Evolutionary conservation across 176 grass and related monocot species (phyloP), one percentile per base, ranked within the genome.

Genomic region (Eragrostis nindensis): DNA sequence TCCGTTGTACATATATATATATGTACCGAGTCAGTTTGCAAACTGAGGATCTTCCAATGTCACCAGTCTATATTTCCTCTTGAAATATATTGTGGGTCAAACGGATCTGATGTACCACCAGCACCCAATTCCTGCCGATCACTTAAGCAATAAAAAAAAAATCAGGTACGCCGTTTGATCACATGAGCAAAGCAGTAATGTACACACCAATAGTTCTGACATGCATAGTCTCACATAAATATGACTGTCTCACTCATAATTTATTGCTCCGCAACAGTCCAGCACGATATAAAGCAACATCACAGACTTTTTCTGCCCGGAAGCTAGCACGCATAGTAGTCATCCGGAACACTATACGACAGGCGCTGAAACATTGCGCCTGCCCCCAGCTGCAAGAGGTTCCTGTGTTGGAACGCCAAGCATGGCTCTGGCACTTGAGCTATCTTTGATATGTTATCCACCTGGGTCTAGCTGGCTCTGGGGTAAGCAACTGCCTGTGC

Each of bases 361-460:
- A n/a, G 5, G 52, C 52, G 52, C n/a, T 55, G 65, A 61, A 92
- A 83, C 80, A 89, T 89, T 9, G n/a, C n/a, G 87, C 88, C 65
- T 90, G 91, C n/a, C 7, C 91, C 84, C 6, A 90, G 86, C 70
- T 93, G 88, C 66, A 93, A 74, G 82, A n/a, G n/a, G n/a, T 82
- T 87, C 66, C 75, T 87, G 36, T 90, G 84, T 52, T 87, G 81
- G 71, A 83, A 76, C 3, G 57, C 66, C 32, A 87, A 72, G 71
- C 45, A 76, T 41, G 81, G 49, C 60, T 87, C 81, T 72, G 69
- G 80, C 81, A 64, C 85, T 12, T 76, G 88, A 45, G 53, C n/a
- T n/a, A n/a, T n/a, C n/a, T n/a, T n/a, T n/a, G n/a, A n/a, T n/a
- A 85, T 71, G 40, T 79, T 5, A 2, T 17, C 76, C 76, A 50